Conservation (phyloP, 75 land plant genomes). For the Sequoia sempervirens region DNA sequence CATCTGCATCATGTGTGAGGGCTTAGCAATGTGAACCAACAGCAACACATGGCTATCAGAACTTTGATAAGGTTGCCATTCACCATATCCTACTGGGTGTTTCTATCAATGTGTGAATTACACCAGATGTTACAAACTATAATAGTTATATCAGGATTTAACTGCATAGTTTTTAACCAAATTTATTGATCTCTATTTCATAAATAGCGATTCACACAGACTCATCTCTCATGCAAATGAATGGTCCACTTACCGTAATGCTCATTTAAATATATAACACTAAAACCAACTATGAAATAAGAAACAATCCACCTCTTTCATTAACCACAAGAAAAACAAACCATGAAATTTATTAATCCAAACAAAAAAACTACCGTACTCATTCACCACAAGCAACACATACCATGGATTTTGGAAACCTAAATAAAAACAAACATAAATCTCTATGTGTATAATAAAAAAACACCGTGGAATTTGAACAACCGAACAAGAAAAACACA, state of each 20-base stretch:
- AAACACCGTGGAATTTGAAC: too few species aligned
- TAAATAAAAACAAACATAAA: too few species aligned
- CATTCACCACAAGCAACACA: too few species aligned
- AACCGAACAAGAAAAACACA: too few species aligned
- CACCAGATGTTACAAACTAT: background rate
- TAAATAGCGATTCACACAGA: too few species aligned
- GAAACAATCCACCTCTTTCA: too few species aligned
- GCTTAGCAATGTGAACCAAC: background rate
- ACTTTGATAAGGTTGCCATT: background rate
- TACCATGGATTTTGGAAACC: too few species aligned
- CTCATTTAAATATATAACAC: background rate
- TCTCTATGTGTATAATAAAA: too few species aligned
- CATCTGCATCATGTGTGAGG: background rate
- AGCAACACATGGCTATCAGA: background rate
- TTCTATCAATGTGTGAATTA: background rate
- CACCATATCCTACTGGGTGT: background rate
- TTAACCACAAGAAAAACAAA: slow-evolving; percentile 1
- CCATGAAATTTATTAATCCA: background rate
- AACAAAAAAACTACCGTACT: background rate
- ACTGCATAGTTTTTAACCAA: too few species aligned
- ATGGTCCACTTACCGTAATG: background rate
- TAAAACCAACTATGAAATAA: background rate
- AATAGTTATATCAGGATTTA: too few species aligned
- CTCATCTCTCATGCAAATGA: too few species aligned
- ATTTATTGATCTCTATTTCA: too few species aligned